Evolutionary conservation across 2,329 filamentous ascomycete genomes (phyloP).

Genomic region (Zymoseptoria crescenta): DNA sequence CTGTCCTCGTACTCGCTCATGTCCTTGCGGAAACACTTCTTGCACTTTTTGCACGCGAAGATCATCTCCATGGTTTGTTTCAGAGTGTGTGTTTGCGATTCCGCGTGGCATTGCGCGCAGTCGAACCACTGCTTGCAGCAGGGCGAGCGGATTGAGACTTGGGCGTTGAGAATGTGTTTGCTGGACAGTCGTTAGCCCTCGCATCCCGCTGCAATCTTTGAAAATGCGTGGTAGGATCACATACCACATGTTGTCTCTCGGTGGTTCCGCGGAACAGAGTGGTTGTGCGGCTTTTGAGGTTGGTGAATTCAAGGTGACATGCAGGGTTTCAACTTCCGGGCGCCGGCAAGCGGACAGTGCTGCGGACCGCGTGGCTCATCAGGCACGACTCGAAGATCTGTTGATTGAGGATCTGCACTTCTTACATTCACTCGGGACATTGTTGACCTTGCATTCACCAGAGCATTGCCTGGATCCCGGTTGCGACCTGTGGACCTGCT

Average conservation of each 20-base stretch:
- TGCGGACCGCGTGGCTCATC: not conserved
- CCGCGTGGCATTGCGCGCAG: conserved; percentile 87
- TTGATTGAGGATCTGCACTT: not conserved
- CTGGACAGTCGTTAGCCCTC: conserved; percentile 40
- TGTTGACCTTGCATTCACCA: not conserved
- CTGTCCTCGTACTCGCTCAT: conserved; percentile 86
- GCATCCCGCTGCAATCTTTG: not conserved
- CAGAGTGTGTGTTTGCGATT: conserved; percentile 68
- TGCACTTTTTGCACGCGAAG: conserved; percentile 98
- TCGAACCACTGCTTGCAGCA: conserved; percentile 99
- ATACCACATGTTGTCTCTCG: conserved; percentile 25
- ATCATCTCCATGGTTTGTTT: conserved; percentile 72
- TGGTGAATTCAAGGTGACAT: not conserved
- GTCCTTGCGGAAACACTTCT: conserved; percentile 95
- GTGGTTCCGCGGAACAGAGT: not conserved
- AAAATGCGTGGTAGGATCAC: not conserved
- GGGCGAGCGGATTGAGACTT: conserved; percentile 89
- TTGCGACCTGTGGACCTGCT: not conserved
- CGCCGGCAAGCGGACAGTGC: not conserved
- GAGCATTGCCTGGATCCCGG: not conserved
- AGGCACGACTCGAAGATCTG: not conserved
- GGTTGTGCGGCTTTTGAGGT: not conserved
- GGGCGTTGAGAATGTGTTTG: conserved; percentile 97
- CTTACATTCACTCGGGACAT: not conserved
- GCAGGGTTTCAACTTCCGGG: not conserved